These are phyloP conservation scores for Luvunga scandens DNA, from an alignment of 345 rosid genomes.

Conservation along the genomic window DNA sequence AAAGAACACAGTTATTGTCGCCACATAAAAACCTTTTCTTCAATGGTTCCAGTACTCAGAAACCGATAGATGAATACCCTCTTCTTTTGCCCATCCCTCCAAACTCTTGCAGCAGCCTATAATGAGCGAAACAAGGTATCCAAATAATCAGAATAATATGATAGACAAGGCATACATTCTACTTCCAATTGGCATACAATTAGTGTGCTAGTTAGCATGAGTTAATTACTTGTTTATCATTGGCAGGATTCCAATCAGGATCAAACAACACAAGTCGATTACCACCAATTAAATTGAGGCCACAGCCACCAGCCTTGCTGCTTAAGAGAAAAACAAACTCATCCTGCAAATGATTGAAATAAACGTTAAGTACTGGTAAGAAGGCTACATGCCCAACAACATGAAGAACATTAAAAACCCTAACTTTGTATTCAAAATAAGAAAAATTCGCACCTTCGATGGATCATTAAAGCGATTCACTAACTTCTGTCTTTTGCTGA, in stretches of 20 bases:
- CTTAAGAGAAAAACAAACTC: constrained; percentile 96
- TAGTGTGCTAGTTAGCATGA: not conserved
- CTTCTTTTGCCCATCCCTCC: constrained; percentile 99
- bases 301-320: constrained; percentile 99
- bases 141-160: constrained; percentile 23
- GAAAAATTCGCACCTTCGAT: constrained; percentile 53
- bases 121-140: constrained; percentile 11
- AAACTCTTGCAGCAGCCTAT: constrained; percentile 99
- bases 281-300: constrained; percentile 94
- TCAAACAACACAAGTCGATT: constrained; percentile 92
- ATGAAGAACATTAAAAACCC: constrained; percentile 1
- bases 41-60: constrained; percentile 94
- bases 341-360: constrained; percentile 48
- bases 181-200: not conserved
- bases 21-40: constrained; percentile 73
- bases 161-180: constrained; percentile 10
- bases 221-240: constrained; percentile 87
- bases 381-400: constrained; percentile 2
- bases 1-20: not conserved
- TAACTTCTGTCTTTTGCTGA: constrained; percentile 92
- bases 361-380: constrained; percentile 6
- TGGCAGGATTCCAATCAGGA: constrained; percentile 99
- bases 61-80: constrained; percentile 95
- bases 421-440: not conserved
- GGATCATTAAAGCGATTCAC: constrained; percentile 85